phyloP scores from a whole-genome alignment of 179 eudicot species.

The Silene vulgaris region DNA sequence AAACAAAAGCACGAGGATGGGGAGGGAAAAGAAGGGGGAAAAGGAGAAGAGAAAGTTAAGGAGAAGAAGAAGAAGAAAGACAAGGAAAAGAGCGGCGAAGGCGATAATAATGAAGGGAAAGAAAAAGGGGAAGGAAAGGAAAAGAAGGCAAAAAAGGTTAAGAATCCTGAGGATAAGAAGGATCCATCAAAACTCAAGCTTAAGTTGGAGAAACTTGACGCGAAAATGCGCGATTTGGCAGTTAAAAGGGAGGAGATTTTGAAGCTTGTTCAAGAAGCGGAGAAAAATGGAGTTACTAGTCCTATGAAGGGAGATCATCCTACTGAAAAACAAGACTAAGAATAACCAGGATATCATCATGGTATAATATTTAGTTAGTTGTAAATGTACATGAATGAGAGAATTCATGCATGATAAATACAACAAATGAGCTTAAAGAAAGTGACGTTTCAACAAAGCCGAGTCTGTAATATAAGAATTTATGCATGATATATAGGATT shows the following conservation, averaged over 20 bases:
- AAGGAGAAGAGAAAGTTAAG: slow-evolving; percentile 31
- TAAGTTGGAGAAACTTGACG: slow-evolving; percentile 50
- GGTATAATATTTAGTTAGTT: background rate
- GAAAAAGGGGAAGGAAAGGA: slow-evolving; percentile 23
- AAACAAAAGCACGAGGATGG: slow-evolving; percentile 25
- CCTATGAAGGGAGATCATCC: slow-evolving; percentile 26
- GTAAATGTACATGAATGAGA: too few species aligned
- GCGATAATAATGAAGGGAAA: slow-evolving; percentile 30
- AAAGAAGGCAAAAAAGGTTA: slow-evolving; percentile 42
- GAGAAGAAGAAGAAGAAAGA: slow-evolving; percentile 21
- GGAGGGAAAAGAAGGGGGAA: slow-evolving; percentile 20
- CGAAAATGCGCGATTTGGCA: slow-evolving; percentile 39
- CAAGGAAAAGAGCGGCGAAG: slow-evolving; percentile 24
- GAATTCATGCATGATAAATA: too few species aligned
- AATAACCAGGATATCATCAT: background rate
- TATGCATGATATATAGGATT: too few species aligned
- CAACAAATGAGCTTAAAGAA: too few species aligned
- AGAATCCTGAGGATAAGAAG: slow-evolving; percentile 60
- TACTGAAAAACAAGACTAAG: slow-evolving; percentile 24
- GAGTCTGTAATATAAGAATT: too few species aligned
- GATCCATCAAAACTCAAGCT: slow-evolving; percentile 46
- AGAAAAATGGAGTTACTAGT: slow-evolving; percentile 21
- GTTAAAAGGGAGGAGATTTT: slow-evolving; percentile 47
- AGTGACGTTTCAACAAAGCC: too few species aligned
- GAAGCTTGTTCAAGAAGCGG: slow-evolving; percentile 42